phyloP scores from a whole-genome alignment of 768 basidiomycete species.

The Suillus placidus region DNA sequence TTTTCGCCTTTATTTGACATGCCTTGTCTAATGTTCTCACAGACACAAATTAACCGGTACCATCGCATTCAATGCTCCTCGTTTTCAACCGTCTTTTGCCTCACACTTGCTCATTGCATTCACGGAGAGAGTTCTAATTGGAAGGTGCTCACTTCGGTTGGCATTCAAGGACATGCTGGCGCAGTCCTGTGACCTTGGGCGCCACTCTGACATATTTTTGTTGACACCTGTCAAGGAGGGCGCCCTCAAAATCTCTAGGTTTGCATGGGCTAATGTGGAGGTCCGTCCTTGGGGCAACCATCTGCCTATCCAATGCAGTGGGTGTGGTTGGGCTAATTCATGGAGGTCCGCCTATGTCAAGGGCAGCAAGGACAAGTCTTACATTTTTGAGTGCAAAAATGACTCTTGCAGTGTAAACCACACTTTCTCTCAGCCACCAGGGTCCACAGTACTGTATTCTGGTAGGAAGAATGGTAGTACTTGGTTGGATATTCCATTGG shows the following conservation, averaged over 20 bases:
- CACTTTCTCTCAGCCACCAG: background rate
- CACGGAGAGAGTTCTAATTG: background rate
- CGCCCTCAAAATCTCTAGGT: background rate
- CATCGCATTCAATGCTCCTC: background rate
- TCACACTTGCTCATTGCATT: background rate
- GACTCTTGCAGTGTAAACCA: background rate
- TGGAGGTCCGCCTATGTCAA: background rate
- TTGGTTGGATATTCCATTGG: background rate
- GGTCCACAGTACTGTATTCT: background rate
- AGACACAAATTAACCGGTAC: background rate
- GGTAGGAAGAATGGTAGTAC: slow-evolving; percentile 1
- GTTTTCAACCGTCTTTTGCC: background rate
- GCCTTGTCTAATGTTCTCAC: background rate
- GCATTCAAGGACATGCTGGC: background rate
- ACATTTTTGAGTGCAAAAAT: slow-evolving; percentile 4
- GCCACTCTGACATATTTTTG: background rate
- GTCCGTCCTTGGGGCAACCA: background rate
- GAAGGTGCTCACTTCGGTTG: background rate
- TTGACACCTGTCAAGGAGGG: background rate
- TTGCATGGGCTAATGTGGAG: slow-evolving; percentile 1
- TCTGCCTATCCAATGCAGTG: slow-evolving; percentile 7
- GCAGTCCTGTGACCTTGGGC: background rate
- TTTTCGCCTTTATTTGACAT: background rate
- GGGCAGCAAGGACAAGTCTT: background rate
- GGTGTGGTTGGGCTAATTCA: background rate